These are phyloP conservation scores for Striga hermonthica DNA, from an alignment of 305 asterid genomes.

Conservation along the genomic window DNA sequence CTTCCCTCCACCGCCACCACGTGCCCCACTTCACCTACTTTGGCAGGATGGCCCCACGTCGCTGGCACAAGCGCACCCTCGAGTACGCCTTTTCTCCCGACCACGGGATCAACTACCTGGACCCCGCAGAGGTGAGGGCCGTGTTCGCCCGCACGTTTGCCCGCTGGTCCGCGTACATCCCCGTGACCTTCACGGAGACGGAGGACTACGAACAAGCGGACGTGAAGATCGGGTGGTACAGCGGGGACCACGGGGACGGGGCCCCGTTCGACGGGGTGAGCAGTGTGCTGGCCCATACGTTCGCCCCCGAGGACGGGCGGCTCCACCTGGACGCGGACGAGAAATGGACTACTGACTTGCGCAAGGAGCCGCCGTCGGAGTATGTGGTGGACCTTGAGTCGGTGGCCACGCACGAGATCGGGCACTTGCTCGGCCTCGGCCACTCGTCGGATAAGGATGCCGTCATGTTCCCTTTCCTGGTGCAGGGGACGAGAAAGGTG, in stretches of 20 bases:
- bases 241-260: conserved; percentile 73
- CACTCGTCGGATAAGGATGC: conserved; percentile 81
- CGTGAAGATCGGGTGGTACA: conserved; percentile 39
- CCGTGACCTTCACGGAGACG: conserved; percentile 72
- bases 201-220: conserved; percentile 45
- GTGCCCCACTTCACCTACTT: conserved; percentile 49
- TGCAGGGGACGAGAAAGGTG: conserved; percentile 69
- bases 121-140: conserved; percentile 32
- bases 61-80: conserved; percentile 46
- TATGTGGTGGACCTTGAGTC: conserved; percentile 33
- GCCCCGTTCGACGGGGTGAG: conserved; percentile 73
- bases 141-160: conserved; percentile 53
- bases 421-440: conserved; percentile 48
- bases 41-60: conserved; percentile 40
- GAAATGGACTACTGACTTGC: conserved; percentile 69
- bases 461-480: conserved; percentile 78
- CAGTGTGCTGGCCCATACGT: conserved; percentile 82
- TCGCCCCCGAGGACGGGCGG: conserved; percentile 85
- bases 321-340: conserved; percentile 78
- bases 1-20: not conserved
- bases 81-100: conserved; percentile 63
- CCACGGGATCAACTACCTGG: conserved; percentile 44
- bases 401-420: conserved; percentile 24
- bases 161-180: conserved; percentile 81
- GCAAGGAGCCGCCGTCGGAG: conserved; percentile 37